phyloP scores from a whole-genome alignment of 441 rosid species.

The Flueggea neowawraea region DNA sequence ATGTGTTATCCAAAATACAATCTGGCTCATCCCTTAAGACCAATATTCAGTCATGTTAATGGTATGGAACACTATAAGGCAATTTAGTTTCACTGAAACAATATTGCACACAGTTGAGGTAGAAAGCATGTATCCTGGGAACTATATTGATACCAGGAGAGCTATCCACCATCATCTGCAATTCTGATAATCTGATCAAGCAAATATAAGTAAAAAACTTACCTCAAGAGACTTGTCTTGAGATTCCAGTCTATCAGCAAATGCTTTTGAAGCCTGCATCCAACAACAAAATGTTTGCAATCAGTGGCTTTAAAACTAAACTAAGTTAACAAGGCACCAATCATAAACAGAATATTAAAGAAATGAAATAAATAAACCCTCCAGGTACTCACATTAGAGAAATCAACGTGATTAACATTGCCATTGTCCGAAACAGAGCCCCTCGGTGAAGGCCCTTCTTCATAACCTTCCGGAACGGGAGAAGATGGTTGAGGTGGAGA shows the following conservation, averaged over 20 bases:
- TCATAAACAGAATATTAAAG: too few species aligned
- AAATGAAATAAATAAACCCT: not conserved
- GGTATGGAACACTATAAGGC: too few species aligned
- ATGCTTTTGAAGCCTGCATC: slow-evolving; percentile 46
- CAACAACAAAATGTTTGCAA: slow-evolving; percentile 18
- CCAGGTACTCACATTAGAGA: slow-evolving; percentile 41
- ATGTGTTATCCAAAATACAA: too few species aligned
- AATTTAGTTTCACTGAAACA: too few species aligned
- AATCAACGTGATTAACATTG: slow-evolving; percentile 41
- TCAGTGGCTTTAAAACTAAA: not conserved
- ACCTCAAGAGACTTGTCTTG: slow-evolving; percentile 63
- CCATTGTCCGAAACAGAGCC: slow-evolving; percentile 59
- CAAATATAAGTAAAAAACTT: slow-evolving; percentile 4
- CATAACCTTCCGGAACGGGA: slow-evolving; percentile 73
- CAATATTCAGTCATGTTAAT: too few species aligned
- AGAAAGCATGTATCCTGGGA: too few species aligned
- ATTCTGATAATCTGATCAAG: not conserved
- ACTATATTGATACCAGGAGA: too few species aligned
- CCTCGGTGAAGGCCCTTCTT: slow-evolving; percentile 72
- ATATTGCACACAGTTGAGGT: too few species aligned
- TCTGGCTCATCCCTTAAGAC: too few species aligned
- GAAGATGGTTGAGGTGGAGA: slow-evolving; percentile 78
- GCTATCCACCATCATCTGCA: too few species aligned
- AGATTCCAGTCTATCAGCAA: slow-evolving; percentile 36
- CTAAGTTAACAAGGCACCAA: too few species aligned